phyloP scores from a whole-genome alignment of 2,329 filamentous ascomycete species.

The Plenodomus biglobosus region DNA sequence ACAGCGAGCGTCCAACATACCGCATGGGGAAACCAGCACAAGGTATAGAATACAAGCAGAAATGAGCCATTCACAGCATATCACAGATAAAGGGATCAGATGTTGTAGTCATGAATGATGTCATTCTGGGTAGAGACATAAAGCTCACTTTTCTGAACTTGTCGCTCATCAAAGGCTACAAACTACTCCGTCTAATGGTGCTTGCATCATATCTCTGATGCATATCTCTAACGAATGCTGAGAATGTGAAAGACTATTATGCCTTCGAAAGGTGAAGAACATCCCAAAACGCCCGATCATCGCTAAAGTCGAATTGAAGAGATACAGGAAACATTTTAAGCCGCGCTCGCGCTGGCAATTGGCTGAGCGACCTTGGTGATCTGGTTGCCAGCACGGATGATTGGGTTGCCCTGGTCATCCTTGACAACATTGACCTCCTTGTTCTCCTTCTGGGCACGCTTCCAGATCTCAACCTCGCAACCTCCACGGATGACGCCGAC shows the following conservation, averaged over 20 bases:
- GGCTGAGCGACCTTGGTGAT: slow-evolving; percentile 81
- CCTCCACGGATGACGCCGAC: slow-evolving; percentile 49
- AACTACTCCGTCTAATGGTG: slow-evolving; percentile 36
- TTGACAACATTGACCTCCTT: slow-evolving; percentile 80
- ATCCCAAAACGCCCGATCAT: slow-evolving; percentile 38
- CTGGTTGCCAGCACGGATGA: slow-evolving; percentile 83
- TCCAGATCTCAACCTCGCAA: slow-evolving; percentile 50
- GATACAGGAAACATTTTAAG: slow-evolving; percentile 50
- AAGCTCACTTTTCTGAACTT: slow-evolving; percentile 25
- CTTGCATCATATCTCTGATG: slow-evolving; percentile 19
- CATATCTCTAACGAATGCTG: slow-evolving; percentile 31
- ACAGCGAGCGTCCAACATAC: too few species aligned
- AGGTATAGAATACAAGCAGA: too few species aligned
- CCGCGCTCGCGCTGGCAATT: slow-evolving; percentile 79
- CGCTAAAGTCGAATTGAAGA: slow-evolving; percentile 21
- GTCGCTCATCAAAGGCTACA: slow-evolving; percentile 22
- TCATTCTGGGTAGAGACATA: slow-evolving; percentile 24
- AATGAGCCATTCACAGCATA: too few species aligned
- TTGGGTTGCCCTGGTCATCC: slow-evolving; percentile 77
- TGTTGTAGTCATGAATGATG: slow-evolving; percentile 1
- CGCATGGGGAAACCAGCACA: too few species aligned
- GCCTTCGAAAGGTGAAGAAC: slow-evolving; percentile 19
- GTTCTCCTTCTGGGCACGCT: slow-evolving; percentile 48
- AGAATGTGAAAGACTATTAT: slow-evolving; percentile 32
- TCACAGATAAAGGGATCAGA: not conserved